Evolutionary conservation across 345 rosid species (phyloP).

Genomic region (Eucalyptus virginea): DNA sequence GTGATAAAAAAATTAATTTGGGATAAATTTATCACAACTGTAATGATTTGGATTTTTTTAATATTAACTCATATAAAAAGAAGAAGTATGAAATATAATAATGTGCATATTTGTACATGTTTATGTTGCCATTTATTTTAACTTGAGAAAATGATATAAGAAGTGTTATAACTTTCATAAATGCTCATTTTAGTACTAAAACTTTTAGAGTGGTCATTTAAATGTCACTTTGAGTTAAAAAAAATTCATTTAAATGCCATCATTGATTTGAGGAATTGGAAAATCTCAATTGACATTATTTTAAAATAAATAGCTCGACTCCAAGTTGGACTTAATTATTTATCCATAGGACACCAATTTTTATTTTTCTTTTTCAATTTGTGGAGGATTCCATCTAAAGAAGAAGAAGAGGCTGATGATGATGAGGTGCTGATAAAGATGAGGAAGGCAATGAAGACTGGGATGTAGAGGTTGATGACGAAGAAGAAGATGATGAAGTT

Average conservation of each 20-base stretch:
- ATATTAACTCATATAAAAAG: background rate
- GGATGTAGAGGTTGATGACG: background rate
- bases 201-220: accelerated
- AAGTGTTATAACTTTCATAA: accelerated
- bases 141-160: accelerated
- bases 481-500: background rate
- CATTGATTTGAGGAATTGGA: accelerated
- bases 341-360: background rate
- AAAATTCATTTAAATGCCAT: background rate
- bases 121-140: background rate
- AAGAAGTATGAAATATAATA: background rate
- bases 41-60: accelerated
- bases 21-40: accelerated
- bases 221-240: background rate
- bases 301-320: background rate
- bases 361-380: background rate
- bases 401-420: background rate
- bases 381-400: background rate
- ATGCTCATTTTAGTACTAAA: accelerated
- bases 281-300: background rate
- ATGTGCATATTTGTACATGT: background rate
- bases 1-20: too few relatives aligned
- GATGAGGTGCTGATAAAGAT: background rate
- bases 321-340: background rate
- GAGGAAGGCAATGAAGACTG: background rate